Evolutionary conservation across 805 yeast genomes (phyloP), one percentile per base, ranked within the genome.

Genomic region (Blastobotrys muscicola): DNA sequence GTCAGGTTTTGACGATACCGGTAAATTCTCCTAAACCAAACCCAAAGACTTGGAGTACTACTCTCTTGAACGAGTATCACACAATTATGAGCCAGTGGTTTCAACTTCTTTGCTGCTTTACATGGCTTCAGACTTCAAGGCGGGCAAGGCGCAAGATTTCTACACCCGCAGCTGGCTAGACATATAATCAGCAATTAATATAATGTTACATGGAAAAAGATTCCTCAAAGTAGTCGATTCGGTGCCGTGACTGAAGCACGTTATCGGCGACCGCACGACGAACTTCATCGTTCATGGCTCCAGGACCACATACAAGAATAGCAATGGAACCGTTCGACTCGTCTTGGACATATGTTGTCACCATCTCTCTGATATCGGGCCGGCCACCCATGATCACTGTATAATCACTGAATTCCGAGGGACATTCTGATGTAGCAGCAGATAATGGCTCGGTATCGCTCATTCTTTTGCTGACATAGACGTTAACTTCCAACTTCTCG

Each of bases 211-310:
- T 82, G 11, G 72, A 67, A 61, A 80, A 85, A 38, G 80, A 64
- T 56, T 82, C 86, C 56, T 84, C 92, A 56, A 67, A 75, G 54
- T 75, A 76, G 45, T 80, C 85, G n/a, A 84, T 69, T 41, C 81
- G 65, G 39, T 70, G 65, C 2, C 63, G 59, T 20, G 68, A 61
- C 31, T 59, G 49, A 9, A 61, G 59, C 29, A 80, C 58, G 37
- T 67, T 59, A 10, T 61, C 50, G 0, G 72, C 66, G 2, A 78
- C 71, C 3, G 70, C 57, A 33, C 64, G 56, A 54, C 89, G 69
- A 14, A 78, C 50, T 2, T 63, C 68, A 54, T 80, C 87, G 51
- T 70, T 78, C 71, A 79, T 71, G 4, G 57, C 42, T 31, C 75
- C 71, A 39, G 80, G 82, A 4, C 86, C 87, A 64, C 87, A 81